Percentiles rank a stretch among this genome's conserved stretches.
phyloP scores from a whole-genome alignment of 2,329 filamentous ascomycete species.

The Neopestalotiopsis rosae region DNA sequence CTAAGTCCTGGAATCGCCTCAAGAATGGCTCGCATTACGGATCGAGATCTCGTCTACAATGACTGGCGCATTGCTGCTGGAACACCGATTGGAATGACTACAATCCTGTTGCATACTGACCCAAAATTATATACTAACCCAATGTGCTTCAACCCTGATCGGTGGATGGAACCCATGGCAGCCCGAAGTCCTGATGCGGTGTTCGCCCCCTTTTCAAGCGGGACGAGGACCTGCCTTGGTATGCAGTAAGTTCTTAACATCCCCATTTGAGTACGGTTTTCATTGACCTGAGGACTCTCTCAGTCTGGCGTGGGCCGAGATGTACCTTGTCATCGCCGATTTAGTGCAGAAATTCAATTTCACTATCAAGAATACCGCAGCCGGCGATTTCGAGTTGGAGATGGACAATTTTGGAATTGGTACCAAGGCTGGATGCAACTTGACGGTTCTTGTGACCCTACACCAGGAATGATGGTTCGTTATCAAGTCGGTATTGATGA shows the following conservation, averaged over 20 bases:
- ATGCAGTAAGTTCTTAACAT: slow-evolving; percentile 7
- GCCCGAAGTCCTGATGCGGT: not conserved
- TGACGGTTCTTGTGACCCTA: not conserved
- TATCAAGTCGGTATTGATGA: no score
- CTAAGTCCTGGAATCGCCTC: slow-evolving; percentile 47
- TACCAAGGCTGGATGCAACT: slow-evolving; percentile 6
- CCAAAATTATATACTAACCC: slow-evolving; percentile 29
- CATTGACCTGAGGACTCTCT: not conserved
- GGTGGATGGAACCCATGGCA: slow-evolving; percentile 27
- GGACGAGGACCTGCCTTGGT: slow-evolving; percentile 14
- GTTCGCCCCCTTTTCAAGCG: slow-evolving; percentile 13
- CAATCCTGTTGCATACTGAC: slow-evolving; percentile 31
- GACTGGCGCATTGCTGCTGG: slow-evolving; percentile 33
- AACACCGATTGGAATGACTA: slow-evolving; percentile 36
- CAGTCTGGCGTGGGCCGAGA: slow-evolving; percentile 41
- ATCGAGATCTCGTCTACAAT: slow-evolving; percentile 29
- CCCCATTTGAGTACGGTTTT: not conserved
- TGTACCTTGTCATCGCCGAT: slow-evolving; percentile 29
- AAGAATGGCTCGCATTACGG: slow-evolving; percentile 46
- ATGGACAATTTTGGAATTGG: not conserved
- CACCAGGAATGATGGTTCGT: not conserved
- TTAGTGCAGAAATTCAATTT: slow-evolving; percentile 13
- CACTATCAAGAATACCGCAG: not conserved
- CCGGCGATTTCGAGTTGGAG: not conserved
- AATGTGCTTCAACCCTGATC: slow-evolving; percentile 31